Evolutionary conservation across 2,329 filamentous ascomycete genomes (phyloP).

Genomic region (Cladosporium colombiae): DNA sequence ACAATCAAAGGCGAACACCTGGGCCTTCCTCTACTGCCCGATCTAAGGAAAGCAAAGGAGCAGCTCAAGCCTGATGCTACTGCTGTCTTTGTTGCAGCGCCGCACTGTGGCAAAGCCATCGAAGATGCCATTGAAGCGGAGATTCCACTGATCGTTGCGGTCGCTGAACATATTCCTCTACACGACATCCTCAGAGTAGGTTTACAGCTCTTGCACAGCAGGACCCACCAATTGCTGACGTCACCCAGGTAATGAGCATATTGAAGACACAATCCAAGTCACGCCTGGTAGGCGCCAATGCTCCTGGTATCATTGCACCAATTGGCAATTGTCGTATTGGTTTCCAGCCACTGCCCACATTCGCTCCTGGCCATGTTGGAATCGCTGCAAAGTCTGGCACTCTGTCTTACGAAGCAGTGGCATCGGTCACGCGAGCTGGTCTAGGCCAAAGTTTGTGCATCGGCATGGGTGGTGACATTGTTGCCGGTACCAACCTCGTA

Average conservation of each 20-base stretch:
- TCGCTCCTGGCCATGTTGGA: constrained; percentile 67
- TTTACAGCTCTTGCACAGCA: constrained; percentile 12
- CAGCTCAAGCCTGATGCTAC: constrained; percentile 73
- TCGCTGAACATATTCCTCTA: constrained; percentile 77
- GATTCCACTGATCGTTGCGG: constrained; percentile 74
- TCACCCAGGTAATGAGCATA: constrained; percentile 63
- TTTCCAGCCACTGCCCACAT: constrained; percentile 75
- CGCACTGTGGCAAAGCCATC: constrained; percentile 70
- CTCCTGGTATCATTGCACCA: constrained; percentile 76
- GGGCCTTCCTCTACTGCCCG: constrained; percentile 69
- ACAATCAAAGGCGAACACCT: constrained; percentile 59
- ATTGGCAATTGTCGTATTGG: constrained; percentile 70
- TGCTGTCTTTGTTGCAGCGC: constrained; percentile 77
- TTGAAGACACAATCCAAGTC: constrained; percentile 71
- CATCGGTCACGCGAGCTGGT: constrained; percentile 70
- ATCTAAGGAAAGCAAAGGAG: constrained; percentile 68
- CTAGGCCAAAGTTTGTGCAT: constrained; percentile 76
- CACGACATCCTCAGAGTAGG: constrained; percentile 72
- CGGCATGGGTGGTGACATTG: constrained; percentile 74
- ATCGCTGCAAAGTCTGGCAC: constrained; percentile 82
- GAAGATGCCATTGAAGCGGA: constrained; percentile 79
- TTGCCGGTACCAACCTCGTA: constrained; percentile 72
- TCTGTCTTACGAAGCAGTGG: constrained; percentile 77
- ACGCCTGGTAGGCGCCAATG: constrained; percentile 76
- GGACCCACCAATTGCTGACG: background rate